phyloP scores from a whole-genome alignment of 2,329 filamentous ascomycete species.

The Bertia moriformis region DNA sequence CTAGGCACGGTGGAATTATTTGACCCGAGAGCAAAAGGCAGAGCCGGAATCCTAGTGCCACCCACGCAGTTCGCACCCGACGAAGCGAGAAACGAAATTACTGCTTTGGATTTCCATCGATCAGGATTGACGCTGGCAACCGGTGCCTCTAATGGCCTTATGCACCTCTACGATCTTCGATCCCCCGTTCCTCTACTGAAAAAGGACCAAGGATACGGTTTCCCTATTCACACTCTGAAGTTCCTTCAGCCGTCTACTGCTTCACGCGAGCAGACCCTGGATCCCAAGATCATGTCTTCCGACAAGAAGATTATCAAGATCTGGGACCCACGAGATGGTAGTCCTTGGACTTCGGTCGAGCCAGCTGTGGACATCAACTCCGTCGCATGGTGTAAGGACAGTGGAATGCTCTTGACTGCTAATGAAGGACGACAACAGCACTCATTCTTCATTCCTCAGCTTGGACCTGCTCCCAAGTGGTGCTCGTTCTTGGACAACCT shows the following conservation, averaged over 20 bases:
- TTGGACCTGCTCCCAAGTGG: slow-evolving; percentile 55
- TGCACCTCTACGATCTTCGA: slow-evolving; percentile 53
- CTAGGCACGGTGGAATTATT: slow-evolving; percentile 56
- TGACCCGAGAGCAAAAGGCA: slow-evolving; percentile 46
- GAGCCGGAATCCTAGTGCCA: slow-evolving; percentile 38
- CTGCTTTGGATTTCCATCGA: slow-evolving; percentile 46
- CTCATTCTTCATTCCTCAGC: slow-evolving; percentile 56
- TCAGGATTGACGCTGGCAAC: slow-evolving; percentile 48
- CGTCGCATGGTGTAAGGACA: slow-evolving; percentile 52
- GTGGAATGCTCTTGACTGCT: slow-evolving; percentile 55
- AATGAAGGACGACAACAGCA: slow-evolving; percentile 60
- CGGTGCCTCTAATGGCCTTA: slow-evolving; percentile 45
- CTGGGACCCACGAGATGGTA: slow-evolving; percentile 46
- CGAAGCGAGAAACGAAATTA: slow-evolving; percentile 11
- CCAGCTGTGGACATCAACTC: slow-evolving; percentile 56
- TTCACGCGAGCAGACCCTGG: slow-evolving; percentile 2
- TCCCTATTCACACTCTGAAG: slow-evolving; percentile 44
- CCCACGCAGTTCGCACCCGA: background rate
- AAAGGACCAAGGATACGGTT: slow-evolving; percentile 60
- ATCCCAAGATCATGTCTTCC: slow-evolving; percentile 44
- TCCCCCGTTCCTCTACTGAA: slow-evolving; percentile 47
- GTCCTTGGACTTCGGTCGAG: slow-evolving; percentile 55
- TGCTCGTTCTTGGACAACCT: slow-evolving; percentile 58
- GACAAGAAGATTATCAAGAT: slow-evolving; percentile 60
- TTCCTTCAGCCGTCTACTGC: background rate